Evolutionary conservation across 2,329 filamentous ascomycete species (phyloP).

Genomic region (Penicillium expansum): DNA sequence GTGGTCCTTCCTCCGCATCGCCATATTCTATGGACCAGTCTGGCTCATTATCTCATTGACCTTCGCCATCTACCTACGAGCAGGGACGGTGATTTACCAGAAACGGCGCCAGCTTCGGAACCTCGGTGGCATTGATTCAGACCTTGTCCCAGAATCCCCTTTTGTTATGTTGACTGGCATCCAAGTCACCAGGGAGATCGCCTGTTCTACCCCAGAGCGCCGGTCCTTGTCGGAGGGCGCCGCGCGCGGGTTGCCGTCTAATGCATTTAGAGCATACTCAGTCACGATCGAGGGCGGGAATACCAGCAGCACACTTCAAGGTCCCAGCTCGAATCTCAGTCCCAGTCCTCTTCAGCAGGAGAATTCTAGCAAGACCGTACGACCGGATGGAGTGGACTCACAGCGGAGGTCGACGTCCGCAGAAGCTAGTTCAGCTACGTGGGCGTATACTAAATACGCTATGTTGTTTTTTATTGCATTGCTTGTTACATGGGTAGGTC

Average conservation of each 20-base stretch:
- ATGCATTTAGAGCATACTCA: conserved; percentile 29
- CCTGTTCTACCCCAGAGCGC: conserved; percentile 13
- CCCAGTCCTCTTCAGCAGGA: conserved; percentile 5
- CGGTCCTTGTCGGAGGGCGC: conserved; percentile 3
- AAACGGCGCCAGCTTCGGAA: conserved; percentile 62
- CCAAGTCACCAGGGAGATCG: conserved; percentile 57
- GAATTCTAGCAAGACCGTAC: not conserved
- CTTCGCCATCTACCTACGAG: conserved; percentile 41
- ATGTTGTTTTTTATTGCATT: conserved; percentile 43
- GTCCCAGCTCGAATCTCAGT: not conserved
- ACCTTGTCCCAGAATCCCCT: conserved; percentile 38
- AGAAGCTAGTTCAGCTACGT: conserved; percentile 38
- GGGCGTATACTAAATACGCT: conserved; percentile 41
- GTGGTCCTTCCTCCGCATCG: conserved; percentile 71
- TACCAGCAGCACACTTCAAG: not conserved
- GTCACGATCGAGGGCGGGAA: conserved; percentile 32
- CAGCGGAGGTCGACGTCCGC: conserved; percentile 19
- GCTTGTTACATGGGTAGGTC: conserved; percentile 41
- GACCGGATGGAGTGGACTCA: conserved; percentile 3
- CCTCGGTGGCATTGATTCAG: conserved; percentile 50
- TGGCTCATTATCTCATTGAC: conserved; percentile 44
- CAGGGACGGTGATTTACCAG: conserved; percentile 42
- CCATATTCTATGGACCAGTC: conserved; percentile 63
- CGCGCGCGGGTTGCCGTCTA: conserved; percentile 2
- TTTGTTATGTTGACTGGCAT: conserved; percentile 62